These are phyloP conservation scores for Venturia nashicola DNA, from an alignment of 2,329 filamentous ascomycete species.

Conservation along the genomic window DNA sequence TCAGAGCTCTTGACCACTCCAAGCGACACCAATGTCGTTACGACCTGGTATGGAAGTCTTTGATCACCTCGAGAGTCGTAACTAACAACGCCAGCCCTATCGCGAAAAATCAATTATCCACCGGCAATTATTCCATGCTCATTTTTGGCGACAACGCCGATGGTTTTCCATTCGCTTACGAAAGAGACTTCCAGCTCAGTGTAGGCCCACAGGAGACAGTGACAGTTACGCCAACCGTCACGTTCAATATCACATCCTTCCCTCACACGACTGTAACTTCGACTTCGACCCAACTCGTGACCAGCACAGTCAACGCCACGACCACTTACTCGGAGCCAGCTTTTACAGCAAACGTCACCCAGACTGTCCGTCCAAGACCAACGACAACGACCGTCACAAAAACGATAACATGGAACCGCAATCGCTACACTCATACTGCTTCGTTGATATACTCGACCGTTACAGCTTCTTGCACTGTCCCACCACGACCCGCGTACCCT, in stretches of 20 bases:
- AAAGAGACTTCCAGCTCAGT: slow-evolving; percentile 27
- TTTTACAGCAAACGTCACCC: slow-evolving; percentile 15
- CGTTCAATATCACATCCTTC: slow-evolving; percentile 11
- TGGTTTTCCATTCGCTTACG: slow-evolving; percentile 31
- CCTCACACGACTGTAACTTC: slow-evolving; percentile 14
- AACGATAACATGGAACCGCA: slow-evolving; percentile 18
- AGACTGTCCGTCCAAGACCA: slow-evolving; percentile 15
- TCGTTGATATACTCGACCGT: slow-evolving; percentile 16
- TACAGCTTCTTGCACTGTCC: slow-evolving; percentile 22
- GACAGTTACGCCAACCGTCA: slow-evolving; percentile 15
- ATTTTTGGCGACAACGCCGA: slow-evolving; percentile 32
- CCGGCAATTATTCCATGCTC: slow-evolving; percentile 31
- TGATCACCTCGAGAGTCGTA: neutral
- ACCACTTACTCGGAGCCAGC: slow-evolving; percentile 15
- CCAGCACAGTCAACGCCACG: slow-evolving; percentile 14
- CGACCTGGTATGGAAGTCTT: slow-evolving; percentile 22
- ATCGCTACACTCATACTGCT: slow-evolving; percentile 13
- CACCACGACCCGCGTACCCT: slow-evolving; percentile 13
- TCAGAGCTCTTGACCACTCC: slow-evolving; percentile 27
- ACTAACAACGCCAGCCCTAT: neutral
- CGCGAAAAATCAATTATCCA: slow-evolving; percentile 29
- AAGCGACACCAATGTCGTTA: slow-evolving; percentile 24
- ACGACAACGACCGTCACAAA: slow-evolving; percentile 19
- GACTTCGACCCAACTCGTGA: slow-evolving; percentile 12
- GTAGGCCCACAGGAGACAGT: slow-evolving; percentile 24